Evolutionary conservation across 768 basidiomycete genomes (phyloP), one percentile per base, ranked within the genome.

Genomic region (Kwoniella heveanensis): DNA sequence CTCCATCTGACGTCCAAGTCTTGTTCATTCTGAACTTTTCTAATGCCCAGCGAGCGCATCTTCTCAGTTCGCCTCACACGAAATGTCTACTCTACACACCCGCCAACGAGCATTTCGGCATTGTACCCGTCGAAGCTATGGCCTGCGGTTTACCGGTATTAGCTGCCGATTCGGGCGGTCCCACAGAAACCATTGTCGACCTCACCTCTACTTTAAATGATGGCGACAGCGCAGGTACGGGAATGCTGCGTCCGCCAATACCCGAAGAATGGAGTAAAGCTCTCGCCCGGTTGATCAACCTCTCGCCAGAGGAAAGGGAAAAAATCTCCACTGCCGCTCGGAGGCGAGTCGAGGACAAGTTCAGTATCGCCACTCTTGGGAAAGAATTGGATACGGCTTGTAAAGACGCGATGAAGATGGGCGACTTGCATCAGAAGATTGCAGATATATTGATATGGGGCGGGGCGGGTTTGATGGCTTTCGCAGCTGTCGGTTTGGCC

Each of bases 61-160:
- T 98, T 0, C 86, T 99, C 37, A 85, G 81, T 13, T 84, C 86
- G 4, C 77, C 85, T 0, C 85, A 84, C 4, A 90, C 91, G 0
- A 79, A 86, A 17, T 90, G 86, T 0, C 83, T 98, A 0, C 84
- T 99, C 7, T 99, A 99, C 78, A 99, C 95, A 0, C 96, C 95
- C 0, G 82, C 85, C 8, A 95, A 95, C 78, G 95, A 99, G 73
- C 95, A 99, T 78, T 96, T 98, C 77, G 96, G 95, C 1, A 97
- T 99, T 69, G 94, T 89, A 0, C 95, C 96, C 1, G 85, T 97
- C 2, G 95, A 99, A 78, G 93, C 87, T 0, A 97, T 97, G 92
- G 85, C 87, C 8, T 93, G 90, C 51, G 91, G 92, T 2, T 79
- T 98, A 0, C 92, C 94, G 0, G 89, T 98, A 0, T 81, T 99